These are phyloP conservation scores for Graphilbum sp. DNA, from an alignment of 2,329 filamentous ascomycete species.

Conservation along the genomic window DNA sequence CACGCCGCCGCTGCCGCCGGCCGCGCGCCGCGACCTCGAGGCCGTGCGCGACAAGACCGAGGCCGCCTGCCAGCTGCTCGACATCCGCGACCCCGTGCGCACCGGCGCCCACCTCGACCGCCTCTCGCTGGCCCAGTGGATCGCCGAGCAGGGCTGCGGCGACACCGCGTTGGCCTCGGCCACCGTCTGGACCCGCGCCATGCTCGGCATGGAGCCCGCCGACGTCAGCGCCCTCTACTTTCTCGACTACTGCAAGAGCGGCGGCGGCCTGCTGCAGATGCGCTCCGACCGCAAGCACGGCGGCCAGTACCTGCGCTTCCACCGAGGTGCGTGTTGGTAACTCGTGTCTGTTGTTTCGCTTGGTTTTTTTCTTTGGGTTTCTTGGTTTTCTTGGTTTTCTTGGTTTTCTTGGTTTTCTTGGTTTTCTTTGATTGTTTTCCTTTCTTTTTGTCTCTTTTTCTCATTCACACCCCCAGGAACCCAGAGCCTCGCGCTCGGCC, in stretches of 20 bases:
- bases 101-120: not conserved
- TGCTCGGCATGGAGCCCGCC: constrained; percentile 28
- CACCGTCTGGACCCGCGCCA: constrained; percentile 5
- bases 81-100: not conserved
- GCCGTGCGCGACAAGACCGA: constrained; percentile 1
- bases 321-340: constrained; percentile 14
- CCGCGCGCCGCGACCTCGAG: not conserved
- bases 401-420: too few species aligned
- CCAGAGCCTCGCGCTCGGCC: constrained; percentile 14
- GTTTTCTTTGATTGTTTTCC: too few species aligned
- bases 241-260: constrained; percentile 36
- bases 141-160: constrained; percentile 1
- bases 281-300: constrained; percentile 34
- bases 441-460: not conserved
- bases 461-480: constrained; percentile 15
- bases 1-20: not conserved
- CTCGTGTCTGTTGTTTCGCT: not conserved
- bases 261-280: constrained; percentile 34
- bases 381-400: not conserved
- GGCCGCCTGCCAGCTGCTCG: not conserved
- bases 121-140: constrained; percentile 2
- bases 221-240: constrained; percentile 37
- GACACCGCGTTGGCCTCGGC: constrained; percentile 2
- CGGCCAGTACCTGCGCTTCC: constrained; percentile 33
- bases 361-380: too few species aligned